Evolutionary conservation across 129 eudicot species (phyloP), one percentile per base, ranked within the genome.

Genomic region (Tanacetum coccineum): DNA sequence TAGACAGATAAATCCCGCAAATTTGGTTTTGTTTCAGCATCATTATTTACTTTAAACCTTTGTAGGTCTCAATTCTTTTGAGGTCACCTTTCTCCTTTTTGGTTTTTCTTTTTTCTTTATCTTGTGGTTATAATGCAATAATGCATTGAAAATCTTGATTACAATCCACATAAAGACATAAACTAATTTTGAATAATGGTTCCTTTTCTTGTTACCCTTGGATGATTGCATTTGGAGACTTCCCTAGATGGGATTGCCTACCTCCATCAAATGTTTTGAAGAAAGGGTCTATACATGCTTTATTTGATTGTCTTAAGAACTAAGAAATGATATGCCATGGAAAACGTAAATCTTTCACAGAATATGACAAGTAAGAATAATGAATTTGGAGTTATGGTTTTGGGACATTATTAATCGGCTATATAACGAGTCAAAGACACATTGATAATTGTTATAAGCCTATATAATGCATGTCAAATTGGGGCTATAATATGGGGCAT

Each of bases 41-140:
- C 91, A 81, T 85, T 85, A 81, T 78, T 47, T 15, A 46, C 79
- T 84, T 77, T 78, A 76, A n/a, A 48, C 54, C 78, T 53, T 69
- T 68, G 68, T 62, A 45, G 45, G 78, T 85, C 81, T 85, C 79
- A 80, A 75, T 81, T 78, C 95, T 85, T 91, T 91, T 85, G 86
- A 91, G 95, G 87, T 36, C 59, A 60, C 59, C 40, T 67, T 75
- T 75, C 42, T 57, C 32, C 67, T 76, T 17, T 69, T 70, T 57
- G 21, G 14, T 57, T 70, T 58, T 64, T 57, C 63, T 66, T 70
- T 39, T 30, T 45, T 76, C 64, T 57, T 59, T 62, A 47, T 59
- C 63, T 46, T 32, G 74, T 50, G 74, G 30, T 66, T 12, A 58
- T 67, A 32, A 46, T 56, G 56, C 81, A 57, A 58, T 67, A 32